These are phyloP conservation scores for Areca catechu DNA, from an alignment of 176 grass and related monocot genomes.

Conservation along the genomic window DNA sequence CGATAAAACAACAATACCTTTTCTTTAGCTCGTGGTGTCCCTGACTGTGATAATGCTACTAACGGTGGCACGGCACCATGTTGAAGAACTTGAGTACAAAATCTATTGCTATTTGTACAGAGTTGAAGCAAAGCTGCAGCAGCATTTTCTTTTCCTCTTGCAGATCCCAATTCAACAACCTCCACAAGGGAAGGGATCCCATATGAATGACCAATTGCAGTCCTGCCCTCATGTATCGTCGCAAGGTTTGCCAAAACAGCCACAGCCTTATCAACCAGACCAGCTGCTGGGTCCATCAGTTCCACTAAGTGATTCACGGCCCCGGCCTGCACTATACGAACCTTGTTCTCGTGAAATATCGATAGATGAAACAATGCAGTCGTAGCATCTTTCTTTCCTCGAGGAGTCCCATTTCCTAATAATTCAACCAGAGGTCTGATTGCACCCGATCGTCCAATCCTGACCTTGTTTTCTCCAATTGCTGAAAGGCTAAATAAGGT, in stretches of 20 bases:
- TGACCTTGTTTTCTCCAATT: constrained; percentile 63
- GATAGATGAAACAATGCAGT: constrained; percentile 79
- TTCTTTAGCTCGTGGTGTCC: constrained; percentile 75
- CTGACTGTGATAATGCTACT: constrained; percentile 66
- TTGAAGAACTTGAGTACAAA: constrained; percentile 69
- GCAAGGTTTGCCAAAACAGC: constrained; percentile 79
- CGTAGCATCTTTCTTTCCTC: constrained; percentile 78
- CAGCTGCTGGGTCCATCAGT: constrained; percentile 80
- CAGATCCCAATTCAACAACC: constrained; percentile 79
- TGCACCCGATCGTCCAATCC: constrained; percentile 67
- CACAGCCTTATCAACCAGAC: constrained; percentile 82
- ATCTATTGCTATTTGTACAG: constrained; percentile 59
- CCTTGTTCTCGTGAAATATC: constrained; percentile 72
- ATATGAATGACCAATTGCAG: constrained; percentile 41
- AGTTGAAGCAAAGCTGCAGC: constrained; percentile 63
- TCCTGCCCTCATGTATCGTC: constrained; percentile 53
- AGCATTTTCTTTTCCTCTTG: constrained; percentile 67
- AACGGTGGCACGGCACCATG: constrained; percentile 79
- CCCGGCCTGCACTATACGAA: constrained; percentile 62
- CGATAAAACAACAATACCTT: constrained; percentile 35
- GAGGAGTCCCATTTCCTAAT: constrained; percentile 47
- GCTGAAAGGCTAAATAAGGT: constrained; percentile 80
- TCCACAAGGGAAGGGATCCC: constrained; percentile 68
- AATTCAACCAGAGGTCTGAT: constrained; percentile 67
- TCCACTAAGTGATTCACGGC: constrained; percentile 65